phyloP scores from a whole-genome alignment of 2,329 filamentous ascomycete genomes.

The Xylaria digitata region DNA sequence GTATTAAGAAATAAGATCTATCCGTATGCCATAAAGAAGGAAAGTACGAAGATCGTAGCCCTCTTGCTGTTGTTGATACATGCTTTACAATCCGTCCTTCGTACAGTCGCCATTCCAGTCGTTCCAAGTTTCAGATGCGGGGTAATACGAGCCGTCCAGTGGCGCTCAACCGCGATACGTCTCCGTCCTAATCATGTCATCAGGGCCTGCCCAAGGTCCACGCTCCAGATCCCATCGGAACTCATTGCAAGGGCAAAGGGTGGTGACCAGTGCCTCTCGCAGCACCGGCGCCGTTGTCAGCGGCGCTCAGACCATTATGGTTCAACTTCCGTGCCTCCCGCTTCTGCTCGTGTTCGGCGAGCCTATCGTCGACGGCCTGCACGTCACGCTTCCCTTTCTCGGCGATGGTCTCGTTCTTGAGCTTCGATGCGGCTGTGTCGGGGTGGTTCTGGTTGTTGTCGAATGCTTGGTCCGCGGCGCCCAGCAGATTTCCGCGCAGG shows the following conservation, averaged over 20 bases:
- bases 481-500: conserved; percentile 47
- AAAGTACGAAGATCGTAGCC: background rate
- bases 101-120: background rate
- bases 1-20: background rate
- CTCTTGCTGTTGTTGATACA: conserved; percentile 1
- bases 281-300: conserved; percentile 19
- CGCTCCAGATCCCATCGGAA: background rate
- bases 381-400: conserved; percentile 47
- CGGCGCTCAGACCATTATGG: background rate
- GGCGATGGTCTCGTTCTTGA: conserved; percentile 43
- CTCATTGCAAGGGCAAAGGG: conserved; percentile 26
- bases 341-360: conserved; percentile 44
- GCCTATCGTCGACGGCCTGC: conserved; percentile 41
- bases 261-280: conserved; percentile 21
- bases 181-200: background rate
- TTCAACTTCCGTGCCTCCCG: conserved; percentile 29
- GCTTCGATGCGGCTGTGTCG: conserved; percentile 40
- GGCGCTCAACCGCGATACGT: background rate
- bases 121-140: background rate
- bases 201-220: background rate
- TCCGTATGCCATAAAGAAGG: background rate
- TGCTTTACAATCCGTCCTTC: background rate
- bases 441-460: conserved; percentile 46
- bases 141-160: background rate
- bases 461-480: conserved; percentile 47